phyloP scores from a whole-genome alignment of 2,329 filamentous ascomycete species.

The Verticillium tricorpus region DNA sequence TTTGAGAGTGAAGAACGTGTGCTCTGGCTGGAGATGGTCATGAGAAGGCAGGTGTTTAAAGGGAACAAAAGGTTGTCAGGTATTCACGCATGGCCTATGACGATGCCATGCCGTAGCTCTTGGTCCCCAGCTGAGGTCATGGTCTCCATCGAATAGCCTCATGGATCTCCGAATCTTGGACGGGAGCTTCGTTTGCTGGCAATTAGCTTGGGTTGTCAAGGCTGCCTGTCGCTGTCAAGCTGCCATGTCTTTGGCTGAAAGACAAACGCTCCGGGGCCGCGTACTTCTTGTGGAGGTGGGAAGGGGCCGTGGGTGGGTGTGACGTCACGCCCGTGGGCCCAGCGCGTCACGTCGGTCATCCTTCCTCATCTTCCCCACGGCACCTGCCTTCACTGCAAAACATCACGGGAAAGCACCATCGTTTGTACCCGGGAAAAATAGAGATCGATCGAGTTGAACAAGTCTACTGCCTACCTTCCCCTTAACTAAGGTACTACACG shows the following conservation, averaged over 20 bases:
- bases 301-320: neutral
- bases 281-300: neutral
- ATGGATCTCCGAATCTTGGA: neutral
- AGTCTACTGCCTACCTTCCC: neutral
- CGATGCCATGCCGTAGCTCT: neutral
- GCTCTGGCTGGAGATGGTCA: neutral
- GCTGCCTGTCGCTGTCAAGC: neutral
- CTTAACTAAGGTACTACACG: no score
- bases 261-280: neutral
- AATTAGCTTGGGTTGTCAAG: neutral
- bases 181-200: neutral
- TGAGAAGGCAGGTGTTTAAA: neutral
- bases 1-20: neutral
- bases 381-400: neutral
- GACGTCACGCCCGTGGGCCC: neutral
- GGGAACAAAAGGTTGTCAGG: neutral
- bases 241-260: neutral
- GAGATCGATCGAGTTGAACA: neutral
- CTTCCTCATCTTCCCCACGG: neutral
- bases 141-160: neutral
- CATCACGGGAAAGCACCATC: neutral
- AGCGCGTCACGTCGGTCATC: neutral
- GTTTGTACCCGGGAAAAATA: no score
- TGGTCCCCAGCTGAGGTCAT: neutral
- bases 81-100: neutral